Evolutionary conservation across 1,284 basidiomycete species (phyloP).

Genomic region (Pseudozyma tsukubaensis): DNA sequence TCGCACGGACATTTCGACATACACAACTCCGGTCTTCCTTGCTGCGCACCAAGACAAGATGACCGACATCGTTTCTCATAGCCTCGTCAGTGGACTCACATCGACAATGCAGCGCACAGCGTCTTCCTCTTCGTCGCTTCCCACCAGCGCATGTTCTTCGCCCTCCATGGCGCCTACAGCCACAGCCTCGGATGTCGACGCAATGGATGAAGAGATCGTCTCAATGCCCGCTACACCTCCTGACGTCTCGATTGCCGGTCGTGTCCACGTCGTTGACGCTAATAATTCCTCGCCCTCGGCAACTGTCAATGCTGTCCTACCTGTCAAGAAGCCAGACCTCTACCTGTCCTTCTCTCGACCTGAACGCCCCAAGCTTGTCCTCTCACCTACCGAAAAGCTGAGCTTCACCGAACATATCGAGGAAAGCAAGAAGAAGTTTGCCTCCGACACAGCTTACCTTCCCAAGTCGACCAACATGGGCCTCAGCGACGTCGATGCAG

Average conservation of each 20-base stretch:
- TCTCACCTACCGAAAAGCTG: constrained; percentile 30
- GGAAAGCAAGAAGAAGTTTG: constrained; percentile 43
- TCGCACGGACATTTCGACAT: too few relatives aligned
- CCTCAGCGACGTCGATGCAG: constrained; percentile 43
- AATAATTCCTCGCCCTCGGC: constrained; percentile 5
- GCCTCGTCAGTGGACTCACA: constrained; percentile 1
- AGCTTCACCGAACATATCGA: constrained; percentile 36
- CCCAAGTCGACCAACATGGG: constrained; percentile 56
- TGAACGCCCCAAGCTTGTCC: constrained; percentile 26
- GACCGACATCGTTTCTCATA: constrained; percentile 10
- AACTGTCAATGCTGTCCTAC: constrained; percentile 10
- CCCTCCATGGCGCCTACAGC: constrained; percentile 32
- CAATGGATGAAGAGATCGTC: constrained; percentile 35
- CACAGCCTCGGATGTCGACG: constrained; percentile 16
- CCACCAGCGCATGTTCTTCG: constrained; percentile 31
- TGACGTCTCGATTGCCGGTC: constrained; percentile 16
- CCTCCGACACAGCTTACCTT: constrained; percentile 41
- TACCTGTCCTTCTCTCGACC: constrained; percentile 26
- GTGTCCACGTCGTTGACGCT: constrained; percentile 11
- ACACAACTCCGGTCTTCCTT: too few relatives aligned
- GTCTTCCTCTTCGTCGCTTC: constrained; percentile 17
- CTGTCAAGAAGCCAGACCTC: constrained; percentile 21
- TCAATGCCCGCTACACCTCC: constrained; percentile 47
- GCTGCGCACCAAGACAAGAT: neutral
- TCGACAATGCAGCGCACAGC: constrained; percentile 26